Evolutionary conservation across 2,329 filamentous ascomycete species (phyloP).

Genomic region (Bisporella sp.): DNA sequence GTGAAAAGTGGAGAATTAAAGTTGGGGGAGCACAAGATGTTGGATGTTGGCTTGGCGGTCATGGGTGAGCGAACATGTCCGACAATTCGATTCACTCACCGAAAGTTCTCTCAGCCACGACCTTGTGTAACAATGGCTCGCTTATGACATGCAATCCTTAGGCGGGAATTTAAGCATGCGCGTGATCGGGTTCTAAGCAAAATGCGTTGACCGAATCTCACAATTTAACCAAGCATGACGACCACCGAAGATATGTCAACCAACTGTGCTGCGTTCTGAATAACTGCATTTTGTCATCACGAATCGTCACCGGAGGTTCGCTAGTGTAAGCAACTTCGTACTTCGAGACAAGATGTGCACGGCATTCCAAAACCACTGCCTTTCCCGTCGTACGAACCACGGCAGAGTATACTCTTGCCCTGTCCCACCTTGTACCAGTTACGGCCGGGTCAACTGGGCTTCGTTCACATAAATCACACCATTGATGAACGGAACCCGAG

Average conservation of each 20-base stretch:
- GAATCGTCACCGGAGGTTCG: conserved; percentile 3
- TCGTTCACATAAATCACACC: conserved; percentile 7
- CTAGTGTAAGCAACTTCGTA: conserved; percentile 11
- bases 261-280: conserved; percentile 6
- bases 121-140: no score
- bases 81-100: no score
- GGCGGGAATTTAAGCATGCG: no score
- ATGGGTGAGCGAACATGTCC: no score
- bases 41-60: no score
- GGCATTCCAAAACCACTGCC: conserved; percentile 10
- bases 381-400: conserved; percentile 11
- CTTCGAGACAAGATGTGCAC: conserved; percentile 9
- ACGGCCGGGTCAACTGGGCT: conserved; percentile 8
- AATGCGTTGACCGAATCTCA: no score
- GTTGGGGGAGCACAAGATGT: no score
- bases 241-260: conserved; percentile 10
- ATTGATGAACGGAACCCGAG: conserved; percentile 14
- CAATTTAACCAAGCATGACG: not conserved
- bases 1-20: no score
- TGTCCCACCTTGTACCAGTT: conserved; percentile 11
- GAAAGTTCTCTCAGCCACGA: no score
- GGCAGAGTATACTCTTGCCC: conserved; percentile 10
- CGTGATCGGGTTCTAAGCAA: no score
- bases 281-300: conserved; percentile 6
- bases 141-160: no score